Conservation (phyloP, 352 stramenopile species). For the Phytopythium boreale region DNA sequence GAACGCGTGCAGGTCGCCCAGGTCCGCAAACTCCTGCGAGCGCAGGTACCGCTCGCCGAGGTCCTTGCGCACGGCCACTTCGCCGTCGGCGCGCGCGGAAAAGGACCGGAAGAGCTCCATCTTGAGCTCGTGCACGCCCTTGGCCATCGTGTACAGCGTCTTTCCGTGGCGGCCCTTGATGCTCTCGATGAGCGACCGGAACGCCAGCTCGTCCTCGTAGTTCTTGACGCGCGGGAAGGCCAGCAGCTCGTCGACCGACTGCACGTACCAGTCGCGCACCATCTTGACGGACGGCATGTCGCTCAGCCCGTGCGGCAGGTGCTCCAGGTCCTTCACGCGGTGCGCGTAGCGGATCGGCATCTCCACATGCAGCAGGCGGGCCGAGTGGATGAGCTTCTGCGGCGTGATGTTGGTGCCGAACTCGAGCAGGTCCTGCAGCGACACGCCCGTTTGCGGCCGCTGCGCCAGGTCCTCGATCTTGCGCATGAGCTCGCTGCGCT, state of each 20-base stretch:
- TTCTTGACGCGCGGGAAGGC: conserved; percentile 82
- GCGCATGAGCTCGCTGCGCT: conserved; percentile 48
- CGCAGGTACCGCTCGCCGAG: conserved; percentile 65
- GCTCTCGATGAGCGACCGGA: conserved; percentile 93
- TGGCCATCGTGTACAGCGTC: conserved; percentile 99
- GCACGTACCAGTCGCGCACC: conserved; percentile 97
- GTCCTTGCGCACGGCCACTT: conserved; percentile 33
- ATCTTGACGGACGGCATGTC: conserved; percentile 93
- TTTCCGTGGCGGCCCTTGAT: conserved; percentile 97
- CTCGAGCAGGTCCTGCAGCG: conserved; percentile 85
- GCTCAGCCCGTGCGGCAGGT: conserved; percentile 93
- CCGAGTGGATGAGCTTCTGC: conserved; percentile 89
- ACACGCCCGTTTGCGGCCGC: conserved; percentile 83
- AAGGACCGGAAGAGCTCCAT: conserved; percentile 81
- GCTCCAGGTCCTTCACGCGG: conserved; percentile 93
- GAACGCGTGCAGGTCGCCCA: conserved; percentile 96
- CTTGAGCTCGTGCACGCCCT: conserved; percentile 97
- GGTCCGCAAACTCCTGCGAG: conserved; percentile 85
- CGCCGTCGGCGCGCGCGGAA: conserved; percentile 30
- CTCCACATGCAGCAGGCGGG: conserved; percentile 97
- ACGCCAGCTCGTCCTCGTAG: conserved; percentile 88
- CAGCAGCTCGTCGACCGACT: conserved; percentile 95
- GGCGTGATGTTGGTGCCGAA: conserved; percentile 80
- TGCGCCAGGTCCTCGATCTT: conserved; percentile 68
- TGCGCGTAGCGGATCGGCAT: conserved; percentile 98